Evolutionary conservation across 257 asterid genomes (phyloP).

Genomic region (Forsythia viridissima): DNA sequence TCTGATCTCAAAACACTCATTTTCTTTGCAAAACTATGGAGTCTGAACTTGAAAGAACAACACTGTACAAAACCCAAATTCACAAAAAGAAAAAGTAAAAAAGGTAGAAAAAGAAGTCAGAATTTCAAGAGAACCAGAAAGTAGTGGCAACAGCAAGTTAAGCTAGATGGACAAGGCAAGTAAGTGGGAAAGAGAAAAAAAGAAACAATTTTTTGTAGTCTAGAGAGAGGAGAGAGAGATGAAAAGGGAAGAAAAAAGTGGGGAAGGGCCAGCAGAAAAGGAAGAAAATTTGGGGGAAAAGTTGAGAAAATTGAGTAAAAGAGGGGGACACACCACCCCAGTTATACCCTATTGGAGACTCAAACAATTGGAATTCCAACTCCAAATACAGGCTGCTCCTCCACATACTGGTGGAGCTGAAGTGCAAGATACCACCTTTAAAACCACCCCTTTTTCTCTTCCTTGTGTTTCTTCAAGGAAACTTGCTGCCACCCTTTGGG

Average conservation of each 20-base stretch:
- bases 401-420: constrained; percentile 2
- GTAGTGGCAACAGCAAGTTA: constrained; percentile 42
- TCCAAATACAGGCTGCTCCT: constrained; percentile 12
- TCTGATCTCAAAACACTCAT: not conserved
- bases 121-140: not conserved
- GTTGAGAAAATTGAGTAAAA: constrained; percentile 79
- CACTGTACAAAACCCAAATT: not conserved
- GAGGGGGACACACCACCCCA: constrained; percentile 83
- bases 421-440: constrained; percentile 28
- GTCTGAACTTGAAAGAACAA: not conserved
- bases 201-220: constrained; percentile 30
- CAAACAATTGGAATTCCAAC: constrained; percentile 23
- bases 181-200: constrained; percentile 29
- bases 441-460: constrained; percentile 24
- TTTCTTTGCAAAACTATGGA: not conserved
- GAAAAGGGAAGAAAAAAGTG: constrained; percentile 57
- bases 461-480: constrained; percentile 72
- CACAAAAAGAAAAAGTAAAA: not conserved
- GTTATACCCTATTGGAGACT: constrained; percentile 70
- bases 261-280: constrained; percentile 69
- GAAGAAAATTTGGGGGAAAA: constrained; percentile 72
- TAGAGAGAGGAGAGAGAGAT: constrained; percentile 40
- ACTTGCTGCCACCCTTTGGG: constrained; percentile 88
- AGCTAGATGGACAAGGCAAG: constrained; percentile 41
- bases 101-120: not conserved